phyloP scores from a whole-genome alignment of 768 basidiomycete species.

The Amanita brunnescens region DNA sequence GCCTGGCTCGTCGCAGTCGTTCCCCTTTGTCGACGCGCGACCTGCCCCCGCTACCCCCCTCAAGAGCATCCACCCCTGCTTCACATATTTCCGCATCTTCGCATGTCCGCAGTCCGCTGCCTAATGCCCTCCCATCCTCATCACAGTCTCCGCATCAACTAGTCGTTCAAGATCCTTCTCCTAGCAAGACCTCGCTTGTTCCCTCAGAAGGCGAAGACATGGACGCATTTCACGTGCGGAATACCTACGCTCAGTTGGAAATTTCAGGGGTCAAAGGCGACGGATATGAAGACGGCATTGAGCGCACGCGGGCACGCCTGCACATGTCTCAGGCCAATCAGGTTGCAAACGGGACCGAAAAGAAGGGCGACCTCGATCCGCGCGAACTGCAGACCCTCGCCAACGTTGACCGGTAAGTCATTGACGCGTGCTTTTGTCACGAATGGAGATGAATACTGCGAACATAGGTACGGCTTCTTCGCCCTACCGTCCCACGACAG shows the following conservation, averaged over 20 bases:
- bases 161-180: constrained; percentile 4
- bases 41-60: constrained; percentile 27
- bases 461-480: constrained; percentile 85
- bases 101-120: not conserved
- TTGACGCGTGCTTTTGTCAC: not conserved
- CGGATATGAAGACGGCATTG: constrained; percentile 89
- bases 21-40: constrained; percentile 18
- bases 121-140: not conserved
- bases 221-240: constrained; percentile 77
- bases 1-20: constrained; percentile 8
- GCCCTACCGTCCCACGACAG: constrained; percentile 74
- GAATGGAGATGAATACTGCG: not conserved
- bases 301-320: constrained; percentile 78
- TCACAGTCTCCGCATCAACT: not conserved
- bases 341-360: constrained; percentile 48
- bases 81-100: not conserved
- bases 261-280: constrained; percentile 88
- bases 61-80: constrained; percentile 2
- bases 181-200: constrained; percentile 52
- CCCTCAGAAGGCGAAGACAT: constrained; percentile 75
- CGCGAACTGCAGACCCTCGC: constrained; percentile 66
- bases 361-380: constrained; percentile 55
- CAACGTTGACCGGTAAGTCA: constrained; percentile 78
- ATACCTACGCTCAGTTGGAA: constrained; percentile 87
- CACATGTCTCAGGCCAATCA: constrained; percentile 50